A percentile compares a stretch with the other conserved stretches of the same genome.
Evolutionary conservation across 1,284 basidiomycete genomes (phyloP).

Genomic region (Moesziomyces parantarcticus): DNA sequence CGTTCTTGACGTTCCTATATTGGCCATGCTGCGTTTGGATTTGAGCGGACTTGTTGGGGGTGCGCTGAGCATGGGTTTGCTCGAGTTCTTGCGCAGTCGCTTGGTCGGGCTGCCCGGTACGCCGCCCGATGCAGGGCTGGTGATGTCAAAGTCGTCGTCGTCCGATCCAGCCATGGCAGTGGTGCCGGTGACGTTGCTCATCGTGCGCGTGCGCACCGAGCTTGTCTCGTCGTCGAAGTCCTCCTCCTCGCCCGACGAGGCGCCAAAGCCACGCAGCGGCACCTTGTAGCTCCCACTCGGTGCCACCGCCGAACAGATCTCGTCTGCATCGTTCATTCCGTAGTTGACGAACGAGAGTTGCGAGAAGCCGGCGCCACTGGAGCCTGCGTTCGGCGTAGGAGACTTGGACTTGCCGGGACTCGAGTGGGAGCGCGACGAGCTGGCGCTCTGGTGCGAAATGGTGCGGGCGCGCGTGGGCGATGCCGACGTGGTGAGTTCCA

Average conservation of each 20-base stretch:
- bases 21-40: slow-evolving; percentile 37
- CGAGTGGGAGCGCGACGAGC: slow-evolving; percentile 16
- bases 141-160: slow-evolving; percentile 16
- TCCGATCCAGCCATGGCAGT: slow-evolving; percentile 18
- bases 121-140: slow-evolving; percentile 12
- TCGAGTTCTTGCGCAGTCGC: slow-evolving; percentile 40
- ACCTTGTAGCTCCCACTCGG: slow-evolving; percentile 64
- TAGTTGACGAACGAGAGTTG: slow-evolving; percentile 64
- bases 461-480: slow-evolving; percentile 37
- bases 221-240: slow-evolving; percentile 34
- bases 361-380: slow-evolving; percentile 10
- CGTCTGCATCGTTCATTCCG: slow-evolving; percentile 65
- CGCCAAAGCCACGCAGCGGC: slow-evolving; percentile 54
- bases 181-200: slow-evolving; percentile 24
- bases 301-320: slow-evolving; percentile 64
- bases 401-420: slow-evolving; percentile 31
- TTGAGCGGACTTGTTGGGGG: slow-evolving; percentile 18
- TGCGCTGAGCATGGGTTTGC: slow-evolving; percentile 8
- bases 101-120: slow-evolving; percentile 26
- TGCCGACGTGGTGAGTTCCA: slow-evolving; percentile 39
- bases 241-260: slow-evolving; percentile 34
- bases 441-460: slow-evolving; percentile 26
- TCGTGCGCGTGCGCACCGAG: slow-evolving; percentile 18
- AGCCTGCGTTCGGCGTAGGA: slow-evolving; percentile 17
- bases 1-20: slow-evolving; percentile 11